phyloP scores from a whole-genome alignment of 2,329 filamentous ascomycete genomes.

The Xylariaceae sp. region DNA sequence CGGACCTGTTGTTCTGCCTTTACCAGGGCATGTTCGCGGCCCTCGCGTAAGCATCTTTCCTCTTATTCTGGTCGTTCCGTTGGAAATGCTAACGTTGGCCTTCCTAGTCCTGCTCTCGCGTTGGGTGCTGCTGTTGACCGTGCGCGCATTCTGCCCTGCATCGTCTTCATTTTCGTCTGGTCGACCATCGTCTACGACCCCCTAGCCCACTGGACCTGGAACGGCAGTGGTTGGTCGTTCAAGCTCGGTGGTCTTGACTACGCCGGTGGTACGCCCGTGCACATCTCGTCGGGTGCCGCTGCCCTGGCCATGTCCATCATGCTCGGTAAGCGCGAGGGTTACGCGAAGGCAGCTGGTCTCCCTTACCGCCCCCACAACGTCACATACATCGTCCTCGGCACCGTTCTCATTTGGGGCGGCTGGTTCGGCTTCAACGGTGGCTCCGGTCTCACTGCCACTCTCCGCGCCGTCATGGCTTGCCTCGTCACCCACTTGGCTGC shows the following conservation, averaged over 20 bases:
- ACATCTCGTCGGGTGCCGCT: constrained; percentile 66
- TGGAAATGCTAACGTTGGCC: background rate
- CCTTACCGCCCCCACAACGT: constrained; percentile 69
- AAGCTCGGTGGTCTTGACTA: constrained; percentile 67
- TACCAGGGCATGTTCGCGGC: constrained; percentile 88
- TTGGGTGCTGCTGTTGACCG: constrained; percentile 58
- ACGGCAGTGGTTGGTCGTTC: constrained; percentile 65
- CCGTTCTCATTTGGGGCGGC: constrained; percentile 79
- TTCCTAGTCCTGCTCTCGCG: constrained; percentile 47
- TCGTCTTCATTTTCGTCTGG: constrained; percentile 67
- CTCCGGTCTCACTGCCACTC: constrained; percentile 71
- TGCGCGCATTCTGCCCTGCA: constrained; percentile 55
- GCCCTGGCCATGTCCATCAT: constrained; percentile 69
- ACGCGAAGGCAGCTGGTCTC: constrained; percentile 55
- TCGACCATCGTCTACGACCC: constrained; percentile 67
- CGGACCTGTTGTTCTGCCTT: constrained; percentile 77
- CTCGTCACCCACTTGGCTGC: constrained; percentile 85
- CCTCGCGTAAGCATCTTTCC: constrained; percentile 63
- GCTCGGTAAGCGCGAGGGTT: constrained; percentile 62
- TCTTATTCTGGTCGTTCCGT: background rate
- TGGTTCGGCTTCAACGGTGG: constrained; percentile 98
- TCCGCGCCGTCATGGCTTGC: constrained; percentile 84
- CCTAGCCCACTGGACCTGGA: constrained; percentile 75
- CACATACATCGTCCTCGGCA: constrained; percentile 67
- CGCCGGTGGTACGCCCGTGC: constrained; percentile 69